Conservation (phyloP, 2,329 filamentous ascomycete species). For the Grosmannia serpens region DNA sequence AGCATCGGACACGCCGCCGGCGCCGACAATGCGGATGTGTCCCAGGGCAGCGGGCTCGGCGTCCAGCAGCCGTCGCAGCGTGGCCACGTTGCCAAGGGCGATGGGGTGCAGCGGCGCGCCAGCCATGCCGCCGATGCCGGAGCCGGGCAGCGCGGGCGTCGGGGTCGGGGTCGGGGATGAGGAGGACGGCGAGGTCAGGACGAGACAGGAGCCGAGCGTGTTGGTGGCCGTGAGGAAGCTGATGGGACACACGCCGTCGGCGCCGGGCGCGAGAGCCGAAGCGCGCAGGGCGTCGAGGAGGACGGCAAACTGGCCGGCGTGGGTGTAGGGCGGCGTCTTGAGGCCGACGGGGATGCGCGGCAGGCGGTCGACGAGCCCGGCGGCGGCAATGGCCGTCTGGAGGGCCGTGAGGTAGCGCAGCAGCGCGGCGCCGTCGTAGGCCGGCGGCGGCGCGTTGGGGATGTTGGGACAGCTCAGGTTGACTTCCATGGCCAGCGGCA, state of each 20-base stretch:
- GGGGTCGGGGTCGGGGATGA: conserved; percentile 9
- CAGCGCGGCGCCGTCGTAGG: conserved; percentile 46
- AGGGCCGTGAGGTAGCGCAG: conserved; percentile 42
- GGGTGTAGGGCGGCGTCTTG: conserved; percentile 69
- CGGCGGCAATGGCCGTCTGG: not conserved
- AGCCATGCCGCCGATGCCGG: conserved; percentile 58
- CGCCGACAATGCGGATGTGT: conserved; percentile 54
- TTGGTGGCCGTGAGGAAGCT: conserved; percentile 66
- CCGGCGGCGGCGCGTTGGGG: conserved; percentile 53
- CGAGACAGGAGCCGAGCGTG: conserved; percentile 55
- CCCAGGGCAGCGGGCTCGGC: conserved; percentile 28
- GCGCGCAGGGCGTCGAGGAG: conserved; percentile 39
- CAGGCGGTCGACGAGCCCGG: not conserved
- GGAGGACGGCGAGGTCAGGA: conserved; percentile 28
- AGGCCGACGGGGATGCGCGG: conserved; percentile 40
- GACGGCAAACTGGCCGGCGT: conserved; percentile 50
- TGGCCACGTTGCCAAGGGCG: conserved; percentile 64
- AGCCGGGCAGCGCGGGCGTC: conserved; percentile 38
- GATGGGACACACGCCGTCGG: conserved; percentile 27
- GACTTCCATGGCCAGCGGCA: conserved; percentile 58
- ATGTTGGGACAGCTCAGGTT: conserved; percentile 77
- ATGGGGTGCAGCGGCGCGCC: conserved; percentile 62
- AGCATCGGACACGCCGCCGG: conserved; percentile 58
- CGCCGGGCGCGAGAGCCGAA: conserved; percentile 13
- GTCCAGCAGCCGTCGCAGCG: conserved; percentile 50